Evolutionary conservation across 2,329 filamentous ascomycete genomes (phyloP).

Genomic region (Stagonosporopsis rhizophila): DNA sequence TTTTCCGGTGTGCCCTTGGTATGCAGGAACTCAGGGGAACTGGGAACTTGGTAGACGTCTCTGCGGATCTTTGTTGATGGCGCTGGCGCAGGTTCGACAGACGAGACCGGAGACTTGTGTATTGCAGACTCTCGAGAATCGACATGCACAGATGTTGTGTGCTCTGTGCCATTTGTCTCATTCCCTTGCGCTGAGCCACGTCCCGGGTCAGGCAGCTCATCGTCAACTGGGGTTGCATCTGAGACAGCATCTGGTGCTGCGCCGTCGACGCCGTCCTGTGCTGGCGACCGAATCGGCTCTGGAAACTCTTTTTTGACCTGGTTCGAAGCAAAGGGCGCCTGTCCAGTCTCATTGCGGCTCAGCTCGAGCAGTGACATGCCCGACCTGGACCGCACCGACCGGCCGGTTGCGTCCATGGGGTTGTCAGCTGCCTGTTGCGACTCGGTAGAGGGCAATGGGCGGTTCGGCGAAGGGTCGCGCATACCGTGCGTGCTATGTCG

Average conservation of each 20-base stretch:
- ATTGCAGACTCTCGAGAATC: constrained; percentile 11
- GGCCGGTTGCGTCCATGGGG: neutral
- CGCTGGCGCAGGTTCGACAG: constrained; percentile 4
- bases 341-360: constrained; percentile 26
- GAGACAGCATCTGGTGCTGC: neutral
- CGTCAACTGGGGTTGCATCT: neutral
- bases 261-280: neutral
- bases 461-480: constrained; percentile 30
- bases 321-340: constrained; percentile 24
- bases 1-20: constrained; percentile 17
- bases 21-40: constrained; percentile 26
- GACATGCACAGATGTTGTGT: neutral
- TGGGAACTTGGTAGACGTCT: constrained; percentile 28
- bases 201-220: neutral
- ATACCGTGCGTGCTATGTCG: constrained; percentile 22
- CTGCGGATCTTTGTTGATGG: constrained; percentile 6
- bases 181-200: neutral
- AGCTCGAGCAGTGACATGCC: constrained; percentile 29
- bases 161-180: neutral
- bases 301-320: constrained; percentile 39
- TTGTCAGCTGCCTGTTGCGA: constrained; percentile 24
- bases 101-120: constrained; percentile 18
- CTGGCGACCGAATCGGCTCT: constrained; percentile 19
- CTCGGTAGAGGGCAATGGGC: constrained; percentile 40
- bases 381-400: constrained; percentile 24